phyloP scores from a whole-genome alignment of 2,329 filamentous ascomycete species.

The Microsporum ferrugineum region DNA sequence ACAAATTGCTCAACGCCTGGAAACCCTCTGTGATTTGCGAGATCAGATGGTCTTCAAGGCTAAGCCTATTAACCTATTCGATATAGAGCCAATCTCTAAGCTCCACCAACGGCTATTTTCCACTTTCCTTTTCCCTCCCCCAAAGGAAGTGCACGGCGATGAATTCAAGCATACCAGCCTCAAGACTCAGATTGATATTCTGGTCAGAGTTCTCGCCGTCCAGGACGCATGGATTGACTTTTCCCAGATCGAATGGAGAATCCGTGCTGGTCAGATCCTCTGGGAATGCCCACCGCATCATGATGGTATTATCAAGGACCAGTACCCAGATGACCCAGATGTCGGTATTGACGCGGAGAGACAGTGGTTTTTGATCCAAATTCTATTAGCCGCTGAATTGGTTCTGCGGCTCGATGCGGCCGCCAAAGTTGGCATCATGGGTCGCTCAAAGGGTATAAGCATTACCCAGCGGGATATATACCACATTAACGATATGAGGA shows the following conservation, averaged over 20 bases:
- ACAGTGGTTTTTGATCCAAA: slow-evolving; percentile 45
- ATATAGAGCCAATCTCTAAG: slow-evolving; percentile 24
- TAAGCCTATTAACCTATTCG: slow-evolving; percentile 26
- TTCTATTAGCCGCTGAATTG: slow-evolving; percentile 44
- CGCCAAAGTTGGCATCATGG: slow-evolving; percentile 31
- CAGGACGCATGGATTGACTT: slow-evolving; percentile 39
- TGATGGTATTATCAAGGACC: slow-evolving; percentile 21
- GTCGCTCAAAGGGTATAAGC: slow-evolving; percentile 28
- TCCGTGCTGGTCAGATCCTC: slow-evolving; percentile 36
- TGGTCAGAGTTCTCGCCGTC: slow-evolving; percentile 33
- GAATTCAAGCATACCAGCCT: slow-evolving; percentile 22
- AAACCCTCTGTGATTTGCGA: slow-evolving; percentile 25
- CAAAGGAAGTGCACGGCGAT: slow-evolving; percentile 14
- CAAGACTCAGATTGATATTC: slow-evolving; percentile 36
- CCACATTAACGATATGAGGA: slow-evolving; percentile 37
- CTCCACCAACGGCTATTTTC: slow-evolving; percentile 28
- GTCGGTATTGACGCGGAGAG: slow-evolving; percentile 28
- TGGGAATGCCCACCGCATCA: slow-evolving; percentile 31
- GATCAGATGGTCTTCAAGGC: slow-evolving; percentile 24
- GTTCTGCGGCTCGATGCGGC: slow-evolving; percentile 43
- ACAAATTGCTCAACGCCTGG: slow-evolving; percentile 26
- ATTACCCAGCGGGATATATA: slow-evolving; percentile 36
- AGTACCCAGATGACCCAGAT: slow-evolving; percentile 14
- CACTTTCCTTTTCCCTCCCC: slow-evolving; percentile 29
- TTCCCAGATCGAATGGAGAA: slow-evolving; percentile 36